Evolutionary conservation across 78 protist genomes (phyloP).

Genomic region (Dictyostelium intermedium): DNA sequence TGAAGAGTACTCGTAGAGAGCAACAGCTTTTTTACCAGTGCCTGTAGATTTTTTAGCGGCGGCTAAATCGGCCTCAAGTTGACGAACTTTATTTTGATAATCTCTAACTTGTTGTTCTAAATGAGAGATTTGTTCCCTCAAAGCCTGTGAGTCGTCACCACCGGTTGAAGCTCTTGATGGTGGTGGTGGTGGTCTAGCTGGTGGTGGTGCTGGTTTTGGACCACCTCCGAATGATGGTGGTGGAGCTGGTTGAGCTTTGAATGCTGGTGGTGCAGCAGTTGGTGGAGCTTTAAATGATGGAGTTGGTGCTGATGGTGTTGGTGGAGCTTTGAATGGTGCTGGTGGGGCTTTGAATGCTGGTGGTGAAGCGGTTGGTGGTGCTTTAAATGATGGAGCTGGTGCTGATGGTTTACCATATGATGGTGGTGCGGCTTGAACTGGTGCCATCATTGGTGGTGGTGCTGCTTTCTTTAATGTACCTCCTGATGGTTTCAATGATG

Average conservation of each 20-base stretch:
- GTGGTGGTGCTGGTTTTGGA: slow-evolving; percentile 26
- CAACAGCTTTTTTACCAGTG: slow-evolving; percentile 36
- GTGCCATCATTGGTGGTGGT: slow-evolving; percentile 29
- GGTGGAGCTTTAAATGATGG: slow-evolving; percentile 38
- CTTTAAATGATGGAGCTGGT: not conserved
- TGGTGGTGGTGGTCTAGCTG: slow-evolving; percentile 72
- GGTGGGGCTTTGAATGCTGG: slow-evolving; percentile 22
- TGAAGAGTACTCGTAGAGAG: slow-evolving; percentile 22
- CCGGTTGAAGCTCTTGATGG: slow-evolving; percentile 23
- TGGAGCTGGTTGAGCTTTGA: slow-evolving; percentile 12
- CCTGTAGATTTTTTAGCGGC: not conserved
- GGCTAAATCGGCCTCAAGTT: slow-evolving; percentile 20
- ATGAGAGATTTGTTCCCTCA: not conserved
- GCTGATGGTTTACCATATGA: not conserved
- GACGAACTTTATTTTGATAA: not conserved
- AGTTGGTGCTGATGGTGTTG: slow-evolving; percentile 26
- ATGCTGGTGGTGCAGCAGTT: slow-evolving; percentile 50
- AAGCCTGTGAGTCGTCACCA: slow-evolving; percentile 16
- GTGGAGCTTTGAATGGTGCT: slow-evolving; percentile 21
- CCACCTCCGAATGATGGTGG: not conserved
- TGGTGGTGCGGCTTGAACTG: slow-evolving; percentile 28
- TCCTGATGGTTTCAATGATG: slow-evolving; percentile 33
- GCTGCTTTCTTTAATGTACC: slow-evolving; percentile 8
- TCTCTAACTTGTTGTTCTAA: slow-evolving; percentile 44
- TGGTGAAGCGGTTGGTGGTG: slow-evolving; percentile 10